Evolutionary conservation across 345 rosid species (phyloP), one percentile per base, ranked within the genome.

Genomic region (Melastoma malabathricum): DNA sequence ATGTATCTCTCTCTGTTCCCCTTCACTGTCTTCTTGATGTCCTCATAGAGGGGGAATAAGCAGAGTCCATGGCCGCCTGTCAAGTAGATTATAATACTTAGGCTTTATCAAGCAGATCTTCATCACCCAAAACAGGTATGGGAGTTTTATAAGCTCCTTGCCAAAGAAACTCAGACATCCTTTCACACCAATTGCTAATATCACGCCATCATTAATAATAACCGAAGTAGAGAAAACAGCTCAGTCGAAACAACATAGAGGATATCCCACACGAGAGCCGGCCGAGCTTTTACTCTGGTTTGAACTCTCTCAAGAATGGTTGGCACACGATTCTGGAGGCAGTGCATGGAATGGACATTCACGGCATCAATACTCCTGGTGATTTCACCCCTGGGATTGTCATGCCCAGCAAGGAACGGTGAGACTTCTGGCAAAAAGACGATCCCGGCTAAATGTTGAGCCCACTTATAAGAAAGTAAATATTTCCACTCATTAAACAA

Each of bases 391-490:
- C 56, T 52, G 56, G 67, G 60, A 56, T 68, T 64, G 63, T 80
- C 80, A 47, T 51, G 75, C 57, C 56, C 62, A 54, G 62, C 55
- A 46, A 84, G 71, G 75, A 84, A 64, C 13, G 86, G 94, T 43
- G 94, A 67, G 57, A 83, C 77, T 64, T 92, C 98, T 7, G 93
- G 97, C 59, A 87, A 76, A 72, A 87, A 74, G 73, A 78, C 95
- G 49, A 92, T 84, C 65, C 96, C 98, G 0, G 96, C 96, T 72
- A 92, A 74, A 73, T 77, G 88, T 57, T 84, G 96, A 23, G 86
- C 95, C 98, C 96, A 84, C 67, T 82, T 87, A 62, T 79, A 92
- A 43, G 97, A 94, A 55, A 84, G 94, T 43, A 78, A 82, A 54
- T 65, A 68, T 69, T 80, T 79, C 62, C 62, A 76, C 50, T 64